Base-by-base conservation (phyloP, 176 grass and related monocot genomes). In the Phragmites australis region DNA sequence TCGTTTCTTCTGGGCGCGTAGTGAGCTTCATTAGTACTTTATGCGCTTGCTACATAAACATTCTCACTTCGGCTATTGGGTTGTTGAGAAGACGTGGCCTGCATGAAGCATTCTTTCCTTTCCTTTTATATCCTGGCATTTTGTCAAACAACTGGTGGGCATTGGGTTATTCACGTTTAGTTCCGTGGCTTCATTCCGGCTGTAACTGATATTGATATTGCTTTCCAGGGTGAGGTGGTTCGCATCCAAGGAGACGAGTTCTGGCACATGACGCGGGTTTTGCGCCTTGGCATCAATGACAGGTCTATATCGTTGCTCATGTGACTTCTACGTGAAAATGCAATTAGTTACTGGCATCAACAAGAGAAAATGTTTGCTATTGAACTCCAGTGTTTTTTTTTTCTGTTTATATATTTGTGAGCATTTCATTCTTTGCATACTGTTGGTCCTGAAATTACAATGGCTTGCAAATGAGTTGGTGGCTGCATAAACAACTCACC, bases 211-310 rank as follows among this genome's bases (percentile, higher is more conserved):
- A 19, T 69, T 8, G n/a, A 29, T 52, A 9, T 40, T 51, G 9
- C 44, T 8, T 21, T 72, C 19, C 82, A 94, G 95, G 95, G 95
- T 70, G 91, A 87, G 81, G 86, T 89, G 49, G 84, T 98, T 48
- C 88, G 92, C 47, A 87, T 98, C 60, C 92, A 94, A 86, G 95
- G 90, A 8, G 92, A 98, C 69, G 95, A 98, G 74, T 93, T 93
- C 74, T 98, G 90, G 88, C 95, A 98, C 81, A 98, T 98, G 92
- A 91, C 92, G 2, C 85, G 88, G 30, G 92, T 98, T 25, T 65
- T 98, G 65, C 95, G 92, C 26, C 88, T 98, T 58, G 86, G 92
- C 66, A 11, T 80, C 27, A 88, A 84, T 51, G 92, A 94, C 43
- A 90, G 90, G 95, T 97, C 30, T n/a, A 12, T 87, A 59, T 41